These are phyloP conservation scores for Candida ponderosae DNA, from an alignment of 805 yeast genomes.

Conservation along the genomic window DNA sequence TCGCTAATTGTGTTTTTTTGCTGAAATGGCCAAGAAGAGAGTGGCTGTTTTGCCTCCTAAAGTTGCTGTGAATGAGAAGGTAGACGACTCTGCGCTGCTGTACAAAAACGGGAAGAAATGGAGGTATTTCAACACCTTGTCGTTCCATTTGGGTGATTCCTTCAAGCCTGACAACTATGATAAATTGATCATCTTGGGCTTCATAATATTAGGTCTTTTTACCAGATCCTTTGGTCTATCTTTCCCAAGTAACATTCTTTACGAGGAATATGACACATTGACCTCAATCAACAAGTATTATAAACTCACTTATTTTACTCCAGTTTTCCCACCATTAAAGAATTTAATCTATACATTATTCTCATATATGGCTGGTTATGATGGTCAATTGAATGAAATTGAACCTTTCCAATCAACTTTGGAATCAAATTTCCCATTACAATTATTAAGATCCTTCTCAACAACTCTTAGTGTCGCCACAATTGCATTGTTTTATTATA, in stretches of 20 bases:
- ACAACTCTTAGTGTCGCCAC: slow-evolving; percentile 47
- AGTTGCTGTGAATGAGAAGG: too few species aligned
- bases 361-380: too few species aligned
- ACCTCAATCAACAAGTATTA: not conserved
- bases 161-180: not conserved
- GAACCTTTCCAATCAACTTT: not conserved
- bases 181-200: too few species aligned
- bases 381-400: too few species aligned
- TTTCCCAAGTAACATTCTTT: not conserved
- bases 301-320: slow-evolving; percentile 10
- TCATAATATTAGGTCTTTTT: not conserved
- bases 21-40: slow-evolving; percentile 10
- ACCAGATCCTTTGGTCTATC: not conserved
- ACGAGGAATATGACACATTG: not conserved
- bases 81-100: not conserved
- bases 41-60: slow-evolving; percentile 3
- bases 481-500: slow-evolving; percentile 43
- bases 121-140: not conserved
- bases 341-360: too few species aligned
- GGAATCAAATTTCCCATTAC: slow-evolving; percentile 36
- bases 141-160: not conserved
- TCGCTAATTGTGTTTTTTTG: too few species aligned
- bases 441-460: slow-evolving; percentile 49
- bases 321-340: not conserved
- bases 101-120: not conserved